Evolutionary conservation across 495 filamentous ascomycete genomes (phyloP), one percentile per base, ranked within the genome.

Genomic region (Lasiosphaeriaceae sp.): DNA sequence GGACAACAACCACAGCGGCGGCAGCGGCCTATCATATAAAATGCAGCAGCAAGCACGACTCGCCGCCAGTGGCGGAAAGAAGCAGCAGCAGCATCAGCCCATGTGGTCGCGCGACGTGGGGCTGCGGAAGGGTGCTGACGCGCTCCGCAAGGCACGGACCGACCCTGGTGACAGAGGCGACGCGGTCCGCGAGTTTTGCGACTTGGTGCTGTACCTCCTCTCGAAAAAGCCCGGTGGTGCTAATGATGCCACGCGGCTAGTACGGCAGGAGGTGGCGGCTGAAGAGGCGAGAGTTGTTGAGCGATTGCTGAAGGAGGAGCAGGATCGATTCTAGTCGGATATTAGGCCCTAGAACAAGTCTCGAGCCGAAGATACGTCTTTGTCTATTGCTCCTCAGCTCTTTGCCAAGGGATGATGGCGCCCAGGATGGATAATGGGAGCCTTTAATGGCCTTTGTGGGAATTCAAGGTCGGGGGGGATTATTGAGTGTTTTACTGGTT

Each of bases 121-220:
- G 1, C 54, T 73, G n/a, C 60, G 66, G 19, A 63, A 65, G 20
- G 77, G 77, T 12, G 64, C 63, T 1, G 65, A 65, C 1, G 74
- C 69, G 24, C 56, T 80, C 39, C 58, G 61, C 21, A 62, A 45
- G 29, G 73, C 71, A 24, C 50, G 72, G 50, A 66, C 61, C n/a
- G 58, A 65, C 35, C 65, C 69, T 6, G 63, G 63, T 12, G 68
- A 73, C 23, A 69, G 61, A 22, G 76, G 75, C 21, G 74, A 80
- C 45, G 75, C 35, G 53, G 71, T 79, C 58, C 71, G 64, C 54
- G 79, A 77, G 75, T 83, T 64, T 62, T 75, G 62, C 52, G 73
- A 71, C 54, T 68, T 66, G 55, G 70, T 73, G 56, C 64, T 73
- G 31, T 67, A 71, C 47, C 58, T 78, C 21, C 52, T 80, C 21